Conservation (phyloP, 108 stramenopile species). For the Conticribra weissflogii region DNA sequence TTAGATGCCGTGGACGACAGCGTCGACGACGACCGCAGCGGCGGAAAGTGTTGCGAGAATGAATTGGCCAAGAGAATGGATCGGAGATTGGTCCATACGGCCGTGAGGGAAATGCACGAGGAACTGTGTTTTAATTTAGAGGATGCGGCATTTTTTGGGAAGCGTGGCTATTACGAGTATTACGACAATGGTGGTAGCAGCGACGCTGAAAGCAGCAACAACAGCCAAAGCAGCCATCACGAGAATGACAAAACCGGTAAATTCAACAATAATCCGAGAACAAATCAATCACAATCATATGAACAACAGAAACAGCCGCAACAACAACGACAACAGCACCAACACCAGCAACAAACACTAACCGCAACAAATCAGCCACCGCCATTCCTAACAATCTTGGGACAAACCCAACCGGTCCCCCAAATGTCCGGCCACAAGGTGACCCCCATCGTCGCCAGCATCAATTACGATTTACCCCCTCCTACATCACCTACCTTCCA, state of each 20-base stretch:
- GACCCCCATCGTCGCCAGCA: conserved; percentile 68
- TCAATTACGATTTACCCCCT: conserved; percentile 57
- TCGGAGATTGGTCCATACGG: conserved; percentile 55
- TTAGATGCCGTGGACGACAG: too few relatives aligned
- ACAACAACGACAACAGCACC: too few relatives aligned
- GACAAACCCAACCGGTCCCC: conserved; percentile 62
- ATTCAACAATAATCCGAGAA: too few relatives aligned
- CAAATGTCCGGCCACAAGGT: conserved; percentile 70
- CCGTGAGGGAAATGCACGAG: conserved; percentile 76
- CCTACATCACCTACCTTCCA: conserved; percentile 17
- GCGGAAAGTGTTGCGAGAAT: conserved; percentile 2
- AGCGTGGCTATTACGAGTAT: conserved; percentile 10
- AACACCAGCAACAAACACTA: too few relatives aligned
- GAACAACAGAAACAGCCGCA: too few relatives aligned
- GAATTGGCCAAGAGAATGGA: conserved; percentile 16
- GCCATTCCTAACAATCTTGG: conserved; percentile 52
- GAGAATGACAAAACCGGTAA: too few relatives aligned
- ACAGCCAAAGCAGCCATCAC: conserved; percentile 1
- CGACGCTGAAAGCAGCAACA: conserved; percentile 1
- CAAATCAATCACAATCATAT: too few relatives aligned
- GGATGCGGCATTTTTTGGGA: background rate
- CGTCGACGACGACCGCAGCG: background rate
- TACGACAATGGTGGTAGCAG: background rate
- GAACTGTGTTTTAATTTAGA: conserved; percentile 52
- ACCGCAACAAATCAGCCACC: too few relatives aligned